Conservation (phyloP, 2,329 filamentous ascomycete species). For the Cladosporium sp. region DNA sequence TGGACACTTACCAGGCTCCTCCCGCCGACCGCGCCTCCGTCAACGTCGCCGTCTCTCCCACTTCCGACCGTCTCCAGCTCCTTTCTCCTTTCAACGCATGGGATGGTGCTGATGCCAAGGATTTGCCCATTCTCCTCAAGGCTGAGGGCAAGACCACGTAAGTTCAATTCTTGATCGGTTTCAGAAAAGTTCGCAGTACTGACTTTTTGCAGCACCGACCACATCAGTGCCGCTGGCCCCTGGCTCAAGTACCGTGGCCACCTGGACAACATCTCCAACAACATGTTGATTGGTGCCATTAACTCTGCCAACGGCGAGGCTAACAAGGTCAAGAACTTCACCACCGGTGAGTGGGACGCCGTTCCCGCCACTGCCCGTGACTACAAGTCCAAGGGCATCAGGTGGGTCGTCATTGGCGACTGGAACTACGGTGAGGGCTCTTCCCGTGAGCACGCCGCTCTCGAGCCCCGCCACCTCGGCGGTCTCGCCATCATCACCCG, state of each 20-base stretch:
- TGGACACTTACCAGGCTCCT: conserved; percentile 94
- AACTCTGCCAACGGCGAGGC: conserved; percentile 95
- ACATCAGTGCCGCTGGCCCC: conserved; percentile 67
- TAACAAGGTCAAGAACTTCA: conserved; percentile 94
- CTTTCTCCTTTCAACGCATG: conserved; percentile 81
- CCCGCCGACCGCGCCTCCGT: conserved; percentile 72
- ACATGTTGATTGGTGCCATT: conserved; percentile 97
- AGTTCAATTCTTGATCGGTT: conserved; percentile 78
- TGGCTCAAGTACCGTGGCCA: conserved; percentile 99
- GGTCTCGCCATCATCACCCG: conserved; percentile 95
- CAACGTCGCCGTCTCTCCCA: conserved; percentile 76
- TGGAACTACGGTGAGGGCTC: conserved; percentile 99
- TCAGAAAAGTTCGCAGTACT: not conserved
- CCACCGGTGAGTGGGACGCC: conserved; percentile 76
- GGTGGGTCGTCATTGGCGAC: conserved; percentile 97
- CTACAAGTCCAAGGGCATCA: conserved; percentile 95
- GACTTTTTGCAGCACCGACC: conserved; percentile 15
- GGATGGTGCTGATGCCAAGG: conserved; percentile 84
- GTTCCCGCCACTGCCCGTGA: conserved; percentile 93
- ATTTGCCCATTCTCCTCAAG: conserved; percentile 95
- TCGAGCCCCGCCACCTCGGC: conserved; percentile 95
- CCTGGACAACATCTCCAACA: conserved; percentile 99
- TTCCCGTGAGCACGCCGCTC: conserved; percentile 96
- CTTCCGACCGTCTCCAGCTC: conserved; percentile 90
- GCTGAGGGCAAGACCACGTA: conserved; percentile 93